A percentile compares a stretch with the other conserved stretches of the same genome.
Conservation (phyloP, 805 yeast species). For the Candida methanosorbosa region DNA sequence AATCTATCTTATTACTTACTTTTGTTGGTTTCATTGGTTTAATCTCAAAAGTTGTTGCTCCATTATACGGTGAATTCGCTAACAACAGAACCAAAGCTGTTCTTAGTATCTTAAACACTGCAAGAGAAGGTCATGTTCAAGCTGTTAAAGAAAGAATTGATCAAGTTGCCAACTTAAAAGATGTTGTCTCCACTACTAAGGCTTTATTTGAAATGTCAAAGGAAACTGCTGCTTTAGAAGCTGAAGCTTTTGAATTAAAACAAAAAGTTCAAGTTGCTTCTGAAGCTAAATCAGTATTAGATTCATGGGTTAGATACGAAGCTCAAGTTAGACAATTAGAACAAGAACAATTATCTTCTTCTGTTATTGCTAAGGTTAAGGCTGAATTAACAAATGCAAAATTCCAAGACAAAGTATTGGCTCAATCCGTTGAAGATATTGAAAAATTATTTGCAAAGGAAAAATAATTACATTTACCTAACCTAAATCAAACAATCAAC, state of each 20-base stretch:
- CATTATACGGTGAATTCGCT: constrained; percentile 92
- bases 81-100: constrained; percentile 59
- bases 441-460: constrained; percentile 65
- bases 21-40: constrained; percentile 71
- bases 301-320: constrained; percentile 99
- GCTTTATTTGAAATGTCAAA: constrained; percentile 88
- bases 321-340: constrained; percentile 91
- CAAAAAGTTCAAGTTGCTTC: constrained; percentile 80
- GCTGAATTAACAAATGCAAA: constrained; percentile 76
- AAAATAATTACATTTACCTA: constrained; percentile 11
- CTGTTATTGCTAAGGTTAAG: constrained; percentile 85
- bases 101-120: constrained; percentile 60
- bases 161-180: constrained; percentile 80
- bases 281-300: constrained; percentile 92
- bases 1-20: constrained; percentile 75
- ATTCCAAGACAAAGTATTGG: constrained; percentile 88
- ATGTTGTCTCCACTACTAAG: constrained; percentile 86
- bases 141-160: constrained; percentile 92
- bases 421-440: constrained; percentile 86
- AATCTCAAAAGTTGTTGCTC: constrained; percentile 83
- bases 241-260: constrained; percentile 86
- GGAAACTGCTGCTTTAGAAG: constrained; percentile 95
- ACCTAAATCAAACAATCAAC: no score
- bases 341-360: constrained; percentile 82
- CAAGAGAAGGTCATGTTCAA: constrained; percentile 82